Evolutionary conservation across 371 early-diverging fungal genomes (phyloP), one percentile per base, ranked within the genome.

Genomic region (Mortierella sp.): DNA sequence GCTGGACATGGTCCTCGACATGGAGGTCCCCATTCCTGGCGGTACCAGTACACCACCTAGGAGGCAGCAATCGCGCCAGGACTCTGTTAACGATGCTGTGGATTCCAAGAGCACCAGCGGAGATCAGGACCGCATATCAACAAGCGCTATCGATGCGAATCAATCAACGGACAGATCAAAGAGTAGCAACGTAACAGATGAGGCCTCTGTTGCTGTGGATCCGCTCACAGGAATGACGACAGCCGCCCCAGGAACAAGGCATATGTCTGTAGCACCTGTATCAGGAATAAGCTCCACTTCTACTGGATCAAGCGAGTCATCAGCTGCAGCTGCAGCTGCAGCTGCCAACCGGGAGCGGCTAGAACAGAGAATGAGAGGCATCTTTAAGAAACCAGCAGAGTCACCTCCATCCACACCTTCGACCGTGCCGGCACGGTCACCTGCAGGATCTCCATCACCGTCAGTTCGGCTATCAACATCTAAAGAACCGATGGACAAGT

Each of bases 1-100:
- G 39, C 86, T 95, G 61, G 94, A 93, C 80, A 89, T 89, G 31
- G 88, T 92, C 51, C 85, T 94, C 8, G 93, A 93, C 49, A 80
- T 86, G 28, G 83, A 83, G 41, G 72, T 73, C 21, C 73, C 67
- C 7, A 73, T 67, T 37, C 65, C 64, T 14, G 67, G 73, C 0
- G 73, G 73, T 22, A n/a, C 71, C 37, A 51, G 57, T 7, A 48
- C 49, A 5, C 60, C 45, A 16, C 53, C 61, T 25, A 60, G 37
- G 27, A 55, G 27, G 27, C 56, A 51, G 19, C 47, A 55, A 2
- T 40, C 47, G 28, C 57, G 34, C 21, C 45, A 34, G 6, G 54
- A 47, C 14, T 28, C 22, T 4, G 39, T 48, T 24, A 45, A 28
- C 21, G 39, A 51, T 12, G 10, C 47, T 7, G 43, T 43, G 21